Percentiles rank a stretch among this genome's conserved stretches.
These are phyloP conservation scores for Lasiodiplodia sp. DNA, from an alignment of 2,329 filamentous ascomycete species.

Conservation along the genomic window DNA sequence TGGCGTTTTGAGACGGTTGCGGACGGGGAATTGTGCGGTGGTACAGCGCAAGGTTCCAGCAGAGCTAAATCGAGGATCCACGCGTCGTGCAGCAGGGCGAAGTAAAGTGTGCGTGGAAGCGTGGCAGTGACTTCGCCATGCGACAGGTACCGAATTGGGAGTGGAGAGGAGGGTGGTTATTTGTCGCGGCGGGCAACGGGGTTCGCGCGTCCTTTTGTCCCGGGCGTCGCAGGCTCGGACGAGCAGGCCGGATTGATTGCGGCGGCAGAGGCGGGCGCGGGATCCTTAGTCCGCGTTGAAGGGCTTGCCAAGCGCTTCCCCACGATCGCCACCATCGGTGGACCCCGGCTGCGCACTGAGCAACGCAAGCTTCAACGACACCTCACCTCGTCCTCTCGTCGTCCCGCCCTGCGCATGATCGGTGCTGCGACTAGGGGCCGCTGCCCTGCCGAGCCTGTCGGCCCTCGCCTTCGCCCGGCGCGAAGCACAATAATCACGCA, in stretches of 20 bases:
- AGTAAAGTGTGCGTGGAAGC: background rate
- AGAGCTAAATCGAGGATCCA: background rate
- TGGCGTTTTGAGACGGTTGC: constrained; percentile 11
- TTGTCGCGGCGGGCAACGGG: background rate
- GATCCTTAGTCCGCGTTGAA: background rate
- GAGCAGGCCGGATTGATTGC: background rate
- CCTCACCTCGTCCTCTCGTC: background rate
- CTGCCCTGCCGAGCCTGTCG: constrained; percentile 15
- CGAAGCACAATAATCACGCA: constrained; percentile 21
- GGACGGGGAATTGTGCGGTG: background rate
- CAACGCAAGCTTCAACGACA: background rate
- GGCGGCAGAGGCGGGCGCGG: background rate
- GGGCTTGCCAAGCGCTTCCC: constrained; percentile 10
- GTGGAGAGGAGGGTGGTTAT: background rate
- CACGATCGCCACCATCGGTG: constrained; percentile 15
- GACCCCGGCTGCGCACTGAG: constrained; percentile 1
- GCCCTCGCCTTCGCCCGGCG: background rate
- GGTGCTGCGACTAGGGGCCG: background rate
- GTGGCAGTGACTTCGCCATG: constrained; percentile 10
- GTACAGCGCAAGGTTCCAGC: constrained; percentile 1
- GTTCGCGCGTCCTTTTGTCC: background rate
- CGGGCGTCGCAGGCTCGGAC: background rate
- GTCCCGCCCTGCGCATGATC: constrained; percentile 2
- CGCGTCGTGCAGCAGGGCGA: constrained; percentile 3
- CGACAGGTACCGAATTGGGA: background rate